These are phyloP conservation scores for Mycocentrospora acerina DNA, from an alignment of 2,329 filamentous ascomycete genomes.

Conservation along the genomic window DNA sequence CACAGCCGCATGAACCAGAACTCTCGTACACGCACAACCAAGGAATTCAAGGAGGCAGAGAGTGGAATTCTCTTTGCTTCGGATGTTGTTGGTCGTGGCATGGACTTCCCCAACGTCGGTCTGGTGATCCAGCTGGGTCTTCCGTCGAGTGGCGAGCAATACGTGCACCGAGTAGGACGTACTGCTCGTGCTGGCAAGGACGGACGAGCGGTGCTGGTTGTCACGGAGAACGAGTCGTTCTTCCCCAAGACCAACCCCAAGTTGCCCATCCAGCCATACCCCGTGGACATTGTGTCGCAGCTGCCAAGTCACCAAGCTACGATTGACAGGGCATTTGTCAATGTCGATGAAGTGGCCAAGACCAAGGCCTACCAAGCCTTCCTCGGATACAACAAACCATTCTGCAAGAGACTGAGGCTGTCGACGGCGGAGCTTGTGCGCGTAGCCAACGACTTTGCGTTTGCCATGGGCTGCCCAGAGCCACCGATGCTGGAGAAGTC, in stretches of 20 bases:
- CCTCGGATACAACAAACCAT: conserved; percentile 51
- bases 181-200: conserved; percentile 48
- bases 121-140: conserved; percentile 53
- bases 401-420: conserved; percentile 46
- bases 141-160: conserved; percentile 53
- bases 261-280: conserved; percentile 54
- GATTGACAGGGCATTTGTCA: conserved; percentile 36
- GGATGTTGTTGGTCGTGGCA: conserved; percentile 50
- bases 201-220: conserved; percentile 56
- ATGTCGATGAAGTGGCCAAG: conserved; percentile 45
- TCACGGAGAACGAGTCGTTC: conserved; percentile 55
- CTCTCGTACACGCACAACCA: conserved; percentile 46
- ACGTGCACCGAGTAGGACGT: conserved; percentile 45
- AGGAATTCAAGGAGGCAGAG: conserved; percentile 48
- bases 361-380: conserved; percentile 50
- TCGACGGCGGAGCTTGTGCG: conserved; percentile 43
- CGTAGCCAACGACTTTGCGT: conserved; percentile 48
- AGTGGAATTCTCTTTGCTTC: conserved; percentile 56
- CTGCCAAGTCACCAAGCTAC: conserved; percentile 34
- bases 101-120: conserved; percentile 55
- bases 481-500: conserved; percentile 49
- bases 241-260: conserved; percentile 53
- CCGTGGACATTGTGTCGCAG: conserved; percentile 43
- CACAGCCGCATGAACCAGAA: conserved; percentile 49
- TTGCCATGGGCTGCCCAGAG: conserved; percentile 48